Evolutionary conservation across 306 rosid genomes (phyloP).

Genomic region (Oxytropis ochrocephala): DNA sequence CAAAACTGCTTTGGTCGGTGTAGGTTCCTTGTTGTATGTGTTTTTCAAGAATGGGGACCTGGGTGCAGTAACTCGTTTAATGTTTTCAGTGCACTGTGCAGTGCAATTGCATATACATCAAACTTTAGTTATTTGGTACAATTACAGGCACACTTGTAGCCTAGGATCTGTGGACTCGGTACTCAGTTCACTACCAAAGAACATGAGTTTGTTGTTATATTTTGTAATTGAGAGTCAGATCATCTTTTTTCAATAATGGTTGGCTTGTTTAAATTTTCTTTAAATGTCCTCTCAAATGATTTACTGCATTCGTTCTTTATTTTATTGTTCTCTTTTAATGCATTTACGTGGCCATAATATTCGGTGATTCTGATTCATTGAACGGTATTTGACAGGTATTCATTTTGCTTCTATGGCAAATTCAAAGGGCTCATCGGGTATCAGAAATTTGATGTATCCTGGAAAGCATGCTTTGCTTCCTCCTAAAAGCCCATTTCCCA

Average conservation of each 20-base stretch:
- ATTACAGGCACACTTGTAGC: neutral
- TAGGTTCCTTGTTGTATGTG: neutral
- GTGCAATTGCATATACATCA: neutral
- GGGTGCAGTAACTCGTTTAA: neutral
- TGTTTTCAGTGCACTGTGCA: too few species aligned
- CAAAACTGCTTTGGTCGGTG: neutral
- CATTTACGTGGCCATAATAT: neutral
- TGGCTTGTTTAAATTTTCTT: neutral
- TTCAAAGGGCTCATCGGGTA: conserved; percentile 75
- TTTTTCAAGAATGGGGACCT: neutral
- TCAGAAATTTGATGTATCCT: conserved; percentile 65
- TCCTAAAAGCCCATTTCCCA: conserved; percentile 95
- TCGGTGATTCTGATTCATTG: conserved; percentile 11
- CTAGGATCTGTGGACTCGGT: neutral
- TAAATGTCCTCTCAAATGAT: neutral
- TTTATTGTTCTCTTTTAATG: neutral
- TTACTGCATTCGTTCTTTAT: neutral
- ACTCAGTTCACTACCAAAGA: neutral
- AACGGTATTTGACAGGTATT: conserved; percentile 32
- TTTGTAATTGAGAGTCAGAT: neutral
- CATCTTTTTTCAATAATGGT: conserved; percentile 6
- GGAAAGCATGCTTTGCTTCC: conserved; percentile 93
- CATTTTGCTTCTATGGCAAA: conserved; percentile 60
- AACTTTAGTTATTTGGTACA: neutral
- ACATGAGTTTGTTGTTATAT: neutral